phyloP scores from a whole-genome alignment of 2,329 filamentous ascomycete genomes.

The Talaromyces marneffei region DNA sequence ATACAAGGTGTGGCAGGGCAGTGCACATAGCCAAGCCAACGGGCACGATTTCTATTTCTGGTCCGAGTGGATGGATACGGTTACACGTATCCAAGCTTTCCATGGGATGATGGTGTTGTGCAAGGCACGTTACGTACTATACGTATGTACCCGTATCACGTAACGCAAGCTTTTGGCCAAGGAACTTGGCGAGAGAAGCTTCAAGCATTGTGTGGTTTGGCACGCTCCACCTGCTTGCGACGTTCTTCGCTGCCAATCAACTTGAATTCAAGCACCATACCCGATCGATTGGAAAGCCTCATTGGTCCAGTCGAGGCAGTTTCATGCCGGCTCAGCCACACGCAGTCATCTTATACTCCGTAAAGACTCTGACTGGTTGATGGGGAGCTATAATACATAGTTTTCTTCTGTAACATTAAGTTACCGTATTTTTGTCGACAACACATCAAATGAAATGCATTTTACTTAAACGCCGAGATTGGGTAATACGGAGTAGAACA shows the following conservation, averaged over 20 bases:
- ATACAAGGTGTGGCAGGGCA: not conserved
- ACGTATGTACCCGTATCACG: not conserved
- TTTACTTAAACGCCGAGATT: not conserved
- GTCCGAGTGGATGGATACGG: not conserved
- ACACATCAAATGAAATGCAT: not conserved
- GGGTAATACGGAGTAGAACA: too few species aligned
- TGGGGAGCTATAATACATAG: too few species aligned
- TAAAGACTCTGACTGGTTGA: not conserved
- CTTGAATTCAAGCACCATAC: too few species aligned
- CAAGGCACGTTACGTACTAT: too few species aligned
- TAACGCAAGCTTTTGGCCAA: not conserved
- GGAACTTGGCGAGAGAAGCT: conserved; percentile 1
- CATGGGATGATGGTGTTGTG: too few species aligned
- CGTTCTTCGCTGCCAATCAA: not conserved
- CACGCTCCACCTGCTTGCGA: too few species aligned
- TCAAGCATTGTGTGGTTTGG: not conserved
- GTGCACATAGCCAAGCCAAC: not conserved
- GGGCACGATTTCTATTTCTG: not conserved
- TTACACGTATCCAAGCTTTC: not conserved
- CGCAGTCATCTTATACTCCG: not conserved
- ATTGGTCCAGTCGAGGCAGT: not conserved
- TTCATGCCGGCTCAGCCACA: not conserved
- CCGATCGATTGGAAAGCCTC: too few species aligned
- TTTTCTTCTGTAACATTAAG: not conserved
- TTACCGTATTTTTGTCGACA: not conserved